These are phyloP conservation scores for Aspergillus haitiensis DNA, from an alignment of 495 filamentous ascomycete genomes.

Conservation along the genomic window DNA sequence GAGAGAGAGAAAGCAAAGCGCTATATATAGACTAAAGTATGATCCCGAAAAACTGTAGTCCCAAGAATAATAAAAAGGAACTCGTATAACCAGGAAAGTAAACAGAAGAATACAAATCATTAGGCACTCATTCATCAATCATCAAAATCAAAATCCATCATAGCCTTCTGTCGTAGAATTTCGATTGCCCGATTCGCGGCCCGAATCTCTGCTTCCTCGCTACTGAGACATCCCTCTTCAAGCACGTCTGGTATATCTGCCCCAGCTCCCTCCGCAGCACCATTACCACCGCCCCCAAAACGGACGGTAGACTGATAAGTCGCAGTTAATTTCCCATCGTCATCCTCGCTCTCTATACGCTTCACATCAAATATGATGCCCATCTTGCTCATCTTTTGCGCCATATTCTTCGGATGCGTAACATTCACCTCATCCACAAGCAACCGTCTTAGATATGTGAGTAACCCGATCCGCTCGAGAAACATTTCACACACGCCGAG, in stretches of 20 bases:
- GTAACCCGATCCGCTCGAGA: conserved; percentile 62
- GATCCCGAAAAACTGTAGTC: too few species aligned
- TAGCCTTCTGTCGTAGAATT: conserved; percentile 9
- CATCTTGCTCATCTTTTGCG: conserved; percentile 56
- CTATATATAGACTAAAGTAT: too few species aligned
- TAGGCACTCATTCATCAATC: neutral
- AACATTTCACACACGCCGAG: conserved; percentile 57
- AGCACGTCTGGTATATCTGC: conserved; percentile 8
- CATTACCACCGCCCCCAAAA: conserved; percentile 1
- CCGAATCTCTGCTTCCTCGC: conserved; percentile 33
- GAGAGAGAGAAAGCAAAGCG: too few species aligned
- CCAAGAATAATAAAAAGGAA: too few species aligned
- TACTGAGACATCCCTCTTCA: conserved; percentile 23
- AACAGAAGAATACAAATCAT: neutral
- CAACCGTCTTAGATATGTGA: conserved; percentile 61
- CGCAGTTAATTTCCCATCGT: neutral
- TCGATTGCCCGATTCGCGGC: conserved; percentile 27
- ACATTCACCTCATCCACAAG: conserved; percentile 59
- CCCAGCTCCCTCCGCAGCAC: conserved; percentile 1
- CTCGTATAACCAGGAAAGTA: neutral
- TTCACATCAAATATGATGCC: conserved; percentile 23
- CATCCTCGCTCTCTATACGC: conserved; percentile 12
- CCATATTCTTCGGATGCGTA: conserved; percentile 72
- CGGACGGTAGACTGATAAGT: conserved; percentile 15
- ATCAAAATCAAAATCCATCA: neutral